These are phyloP conservation scores for Boletus tomentosulus DNA, from an alignment of 768 basidiomycete species.

Conservation along the genomic window DNA sequence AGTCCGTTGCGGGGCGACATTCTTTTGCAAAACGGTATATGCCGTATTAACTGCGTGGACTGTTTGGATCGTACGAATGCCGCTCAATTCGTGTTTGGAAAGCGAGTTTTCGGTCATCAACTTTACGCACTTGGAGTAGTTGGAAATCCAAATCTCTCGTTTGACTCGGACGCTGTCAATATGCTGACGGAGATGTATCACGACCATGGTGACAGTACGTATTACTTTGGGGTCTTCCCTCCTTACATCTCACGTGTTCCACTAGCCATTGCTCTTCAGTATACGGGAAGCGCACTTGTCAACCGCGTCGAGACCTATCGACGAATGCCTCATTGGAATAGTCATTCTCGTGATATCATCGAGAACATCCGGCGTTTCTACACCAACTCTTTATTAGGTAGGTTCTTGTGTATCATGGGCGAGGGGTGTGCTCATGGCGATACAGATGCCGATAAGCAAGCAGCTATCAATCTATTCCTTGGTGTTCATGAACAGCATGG, in stretches of 20 bases:
- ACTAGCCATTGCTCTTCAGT: constrained; percentile 88
- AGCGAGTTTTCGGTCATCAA: constrained; percentile 91
- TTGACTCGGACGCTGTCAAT: constrained; percentile 92
- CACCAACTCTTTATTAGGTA: constrained; percentile 87
- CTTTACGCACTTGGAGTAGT: constrained; percentile 91
- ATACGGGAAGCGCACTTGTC: constrained; percentile 93
- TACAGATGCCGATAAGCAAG: constrained; percentile 92
- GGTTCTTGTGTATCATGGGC: neutral
- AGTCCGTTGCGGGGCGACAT: constrained; percentile 52
- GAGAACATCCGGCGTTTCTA: constrained; percentile 95
- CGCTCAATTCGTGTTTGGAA: constrained; percentile 95
- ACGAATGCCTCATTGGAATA: constrained; percentile 95
- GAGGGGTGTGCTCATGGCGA: neutral
- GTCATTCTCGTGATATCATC: constrained; percentile 93
- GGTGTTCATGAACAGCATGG: constrained; percentile 62
- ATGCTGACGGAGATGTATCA: constrained; percentile 99
- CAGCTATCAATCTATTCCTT: constrained; percentile 96
- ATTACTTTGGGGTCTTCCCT: neutral
- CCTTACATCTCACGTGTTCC: neutral
- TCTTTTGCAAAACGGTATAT: constrained; percentile 85
- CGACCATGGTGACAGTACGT: constrained; percentile 91
- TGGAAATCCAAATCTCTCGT: constrained; percentile 76
- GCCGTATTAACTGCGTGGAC: constrained; percentile 94
- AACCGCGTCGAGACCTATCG: constrained; percentile 96
- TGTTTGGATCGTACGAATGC: constrained; percentile 96